Percentiles rank a stretch among this genome's conserved stretches.
phyloP scores from a whole-genome alignment of 495 filamentous ascomycete genomes.

The Neurospora sp. region DNA sequence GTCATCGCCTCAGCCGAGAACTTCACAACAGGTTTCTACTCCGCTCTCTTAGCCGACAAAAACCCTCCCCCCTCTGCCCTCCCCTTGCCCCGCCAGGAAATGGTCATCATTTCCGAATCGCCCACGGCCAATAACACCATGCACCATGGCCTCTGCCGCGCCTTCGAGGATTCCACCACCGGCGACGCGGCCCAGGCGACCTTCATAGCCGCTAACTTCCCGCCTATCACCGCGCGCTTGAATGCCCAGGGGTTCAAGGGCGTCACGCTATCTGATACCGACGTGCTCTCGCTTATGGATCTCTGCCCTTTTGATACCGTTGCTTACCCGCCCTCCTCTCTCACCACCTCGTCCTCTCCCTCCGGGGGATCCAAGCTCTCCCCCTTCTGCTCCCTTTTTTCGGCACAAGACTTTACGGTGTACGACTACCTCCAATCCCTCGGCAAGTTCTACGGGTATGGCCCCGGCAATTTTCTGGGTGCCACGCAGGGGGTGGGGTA shows the following conservation, averaged over 20 bases:
- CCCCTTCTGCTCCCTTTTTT: constrained; percentile 66
- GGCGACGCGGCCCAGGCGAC: constrained; percentile 37
- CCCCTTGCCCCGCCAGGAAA: constrained; percentile 40
- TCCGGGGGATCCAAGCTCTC: constrained; percentile 27
- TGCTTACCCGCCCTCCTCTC: constrained; percentile 52
- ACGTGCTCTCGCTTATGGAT: constrained; percentile 68
- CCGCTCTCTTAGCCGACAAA: constrained; percentile 40
- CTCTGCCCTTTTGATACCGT: constrained; percentile 76
- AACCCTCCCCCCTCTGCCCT: constrained; percentile 12
- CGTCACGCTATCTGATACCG: constrained; percentile 43
- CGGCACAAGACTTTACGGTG: constrained; percentile 51
- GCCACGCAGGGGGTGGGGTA: constrained; percentile 77
- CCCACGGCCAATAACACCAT: constrained; percentile 65
- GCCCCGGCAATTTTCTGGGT: constrained; percentile 63
- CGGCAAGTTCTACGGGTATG: constrained; percentile 72
- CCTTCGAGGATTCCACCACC: constrained; percentile 45
- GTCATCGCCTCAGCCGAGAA: constrained; percentile 65
- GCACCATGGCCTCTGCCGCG: constrained; percentile 56
- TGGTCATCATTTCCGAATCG: constrained; percentile 56
- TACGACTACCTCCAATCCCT: constrained; percentile 73
- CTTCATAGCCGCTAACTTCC: constrained; percentile 49
- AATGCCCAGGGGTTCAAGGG: constrained; percentile 48
- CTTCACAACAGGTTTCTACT: constrained; percentile 62
- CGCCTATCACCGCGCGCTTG: constrained; percentile 51
- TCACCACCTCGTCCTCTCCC: too few species aligned